phyloP scores from a whole-genome alignment of 768 basidiomycete genomes.

The Amanita polypyramis region DNA sequence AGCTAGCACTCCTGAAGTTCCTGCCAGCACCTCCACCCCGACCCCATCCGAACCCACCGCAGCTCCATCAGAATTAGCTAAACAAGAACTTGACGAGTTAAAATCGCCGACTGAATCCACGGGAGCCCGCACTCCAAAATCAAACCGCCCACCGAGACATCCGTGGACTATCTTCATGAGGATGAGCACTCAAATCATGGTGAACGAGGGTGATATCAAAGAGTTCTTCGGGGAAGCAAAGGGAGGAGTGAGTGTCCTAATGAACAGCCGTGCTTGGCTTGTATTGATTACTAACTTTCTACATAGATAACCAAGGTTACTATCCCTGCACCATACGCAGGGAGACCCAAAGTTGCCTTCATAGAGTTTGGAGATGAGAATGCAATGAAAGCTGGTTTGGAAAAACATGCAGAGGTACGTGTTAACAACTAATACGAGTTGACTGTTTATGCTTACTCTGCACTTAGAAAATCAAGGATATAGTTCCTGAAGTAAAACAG shows the following conservation, averaged over 20 bases:
- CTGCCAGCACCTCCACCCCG: slow-evolving; percentile 20
- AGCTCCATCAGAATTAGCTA: slow-evolving; percentile 16
- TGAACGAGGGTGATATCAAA: slow-evolving; percentile 54
- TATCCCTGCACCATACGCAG: slow-evolving; percentile 37
- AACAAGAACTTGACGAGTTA: slow-evolving; percentile 23
- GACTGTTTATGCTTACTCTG: neutral
- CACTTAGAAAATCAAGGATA: slow-evolving; percentile 62
- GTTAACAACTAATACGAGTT: neutral
- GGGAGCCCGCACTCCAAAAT: slow-evolving; percentile 65
- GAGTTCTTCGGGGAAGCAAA: slow-evolving; percentile 72
- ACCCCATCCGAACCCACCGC: slow-evolving; percentile 17
- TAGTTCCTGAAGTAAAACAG: slow-evolving; percentile 54
- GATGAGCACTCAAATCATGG: slow-evolving; percentile 32
- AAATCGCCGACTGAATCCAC: slow-evolving; percentile 51
- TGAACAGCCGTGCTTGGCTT: neutral
- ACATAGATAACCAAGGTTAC: slow-evolving; percentile 58
- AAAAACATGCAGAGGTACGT: slow-evolving; percentile 61
- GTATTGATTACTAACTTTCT: slow-evolving; percentile 2
- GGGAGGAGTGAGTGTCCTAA: slow-evolving; percentile 42
- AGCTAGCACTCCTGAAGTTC: slow-evolving; percentile 20
- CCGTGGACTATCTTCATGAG: slow-evolving; percentile 86
- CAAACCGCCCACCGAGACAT: slow-evolving; percentile 49
- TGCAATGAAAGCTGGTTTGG: slow-evolving; percentile 70
- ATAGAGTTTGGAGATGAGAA: slow-evolving; percentile 89
- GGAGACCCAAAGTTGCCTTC: slow-evolving; percentile 61